Evolutionary conservation across 1,284 basidiomycete genomes (phyloP).

Genomic region (Trichosporon asahii): DNA sequence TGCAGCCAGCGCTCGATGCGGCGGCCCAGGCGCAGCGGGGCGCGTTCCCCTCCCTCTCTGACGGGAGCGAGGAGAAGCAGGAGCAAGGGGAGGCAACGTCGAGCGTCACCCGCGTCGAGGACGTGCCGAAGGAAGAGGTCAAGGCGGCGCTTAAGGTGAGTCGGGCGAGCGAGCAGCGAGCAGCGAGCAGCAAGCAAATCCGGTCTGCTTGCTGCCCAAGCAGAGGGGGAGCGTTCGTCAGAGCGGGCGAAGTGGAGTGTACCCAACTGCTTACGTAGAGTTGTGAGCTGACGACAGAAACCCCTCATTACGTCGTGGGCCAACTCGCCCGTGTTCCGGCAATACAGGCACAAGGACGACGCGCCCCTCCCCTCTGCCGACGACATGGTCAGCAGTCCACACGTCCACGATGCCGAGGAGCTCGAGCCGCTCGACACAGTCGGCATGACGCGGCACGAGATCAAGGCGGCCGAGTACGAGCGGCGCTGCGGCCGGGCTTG

Average conservation of each 20-base stretch:
- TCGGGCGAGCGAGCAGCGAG: background rate
- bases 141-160: conserved; percentile 13
- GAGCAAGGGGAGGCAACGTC: background rate
- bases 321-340: conserved; percentile 26
- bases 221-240: too few relatives aligned
- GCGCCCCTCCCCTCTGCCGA: conserved; percentile 9
- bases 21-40: conserved; percentile 14
- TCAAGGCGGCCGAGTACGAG: conserved; percentile 72
- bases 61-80: background rate
- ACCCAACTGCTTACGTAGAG: background rate
- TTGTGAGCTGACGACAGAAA: background rate
- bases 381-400: conserved; percentile 24
- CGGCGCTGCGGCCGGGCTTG: conserved; percentile 75
- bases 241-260: too few relatives aligned
- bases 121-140: background rate
- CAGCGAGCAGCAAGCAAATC: too few relatives aligned
- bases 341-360: conserved; percentile 11
- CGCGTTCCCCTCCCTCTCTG: conserved; percentile 12
- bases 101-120: background rate
- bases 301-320: conserved; percentile 32
- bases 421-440: conserved; percentile 34
- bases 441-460: conserved; percentile 42
- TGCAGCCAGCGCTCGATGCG: conserved; percentile 61
- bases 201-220: too few relatives aligned
- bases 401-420: conserved; percentile 18